Evolutionary conservation across 1,284 basidiomycete species (phyloP).

Genomic region (Ganoderma multipileum): DNA sequence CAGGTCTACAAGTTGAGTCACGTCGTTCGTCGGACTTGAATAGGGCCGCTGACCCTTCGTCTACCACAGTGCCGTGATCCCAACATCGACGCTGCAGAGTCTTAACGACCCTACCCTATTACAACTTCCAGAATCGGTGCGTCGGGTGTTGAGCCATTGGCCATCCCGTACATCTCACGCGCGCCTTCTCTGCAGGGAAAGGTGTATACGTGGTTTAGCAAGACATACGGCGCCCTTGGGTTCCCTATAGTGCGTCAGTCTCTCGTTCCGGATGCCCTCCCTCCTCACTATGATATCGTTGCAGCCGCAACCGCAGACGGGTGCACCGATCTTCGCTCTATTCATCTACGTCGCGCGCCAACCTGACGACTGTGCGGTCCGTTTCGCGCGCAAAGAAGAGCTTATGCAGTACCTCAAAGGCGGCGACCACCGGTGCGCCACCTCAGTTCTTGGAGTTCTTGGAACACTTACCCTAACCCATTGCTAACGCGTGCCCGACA

Average conservation of each 20-base stretch:
- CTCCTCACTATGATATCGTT: neutral
- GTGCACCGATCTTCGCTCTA: constrained; percentile 18
- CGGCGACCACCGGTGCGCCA: constrained; percentile 20
- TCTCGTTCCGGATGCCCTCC: too few relatives aligned
- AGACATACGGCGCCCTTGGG: constrained; percentile 26
- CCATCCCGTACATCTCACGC: neutral
- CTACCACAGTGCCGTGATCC: constrained; percentile 25
- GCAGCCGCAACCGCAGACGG: constrained; percentile 15
- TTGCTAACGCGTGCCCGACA: neutral
- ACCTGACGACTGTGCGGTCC: neutral
- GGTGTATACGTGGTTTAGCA: constrained; percentile 30
- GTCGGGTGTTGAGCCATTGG: neutral
- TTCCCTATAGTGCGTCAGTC: constrained; percentile 28
- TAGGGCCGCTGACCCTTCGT: neutral
- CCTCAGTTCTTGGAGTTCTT: neutral
- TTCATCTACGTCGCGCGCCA: constrained; percentile 15
- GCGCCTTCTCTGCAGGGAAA: constrained; percentile 14
- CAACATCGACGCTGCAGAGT: constrained; percentile 22
- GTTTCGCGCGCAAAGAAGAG: constrained; percentile 1
- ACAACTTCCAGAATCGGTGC: constrained; percentile 16
- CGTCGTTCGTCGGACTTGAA: neutral
- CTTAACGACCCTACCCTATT: constrained; percentile 24
- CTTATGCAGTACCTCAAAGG: constrained; percentile 15
- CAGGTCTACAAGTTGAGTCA: constrained; percentile 30
- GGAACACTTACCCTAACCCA: too few relatives aligned